Evolutionary conservation across 257 asterid species (phyloP).

Genomic region (Haberlea rhodopensis): DNA sequence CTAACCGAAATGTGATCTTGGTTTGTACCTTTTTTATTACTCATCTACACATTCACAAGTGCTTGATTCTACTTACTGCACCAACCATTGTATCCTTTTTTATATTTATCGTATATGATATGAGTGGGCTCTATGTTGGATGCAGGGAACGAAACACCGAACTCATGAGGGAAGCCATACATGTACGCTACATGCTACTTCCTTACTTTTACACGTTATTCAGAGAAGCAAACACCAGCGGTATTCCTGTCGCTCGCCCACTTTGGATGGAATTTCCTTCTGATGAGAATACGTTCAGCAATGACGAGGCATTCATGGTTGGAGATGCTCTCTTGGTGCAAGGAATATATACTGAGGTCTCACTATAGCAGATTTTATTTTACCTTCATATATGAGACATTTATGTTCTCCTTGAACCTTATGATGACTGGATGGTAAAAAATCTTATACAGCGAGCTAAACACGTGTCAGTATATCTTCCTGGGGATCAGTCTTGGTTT

Average conservation of each 20-base stretch:
- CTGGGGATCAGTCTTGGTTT: conserved; percentile 84
- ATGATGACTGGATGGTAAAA: conserved; percentile 6
- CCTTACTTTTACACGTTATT: conserved; percentile 92
- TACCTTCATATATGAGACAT: neutral
- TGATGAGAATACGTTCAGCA: conserved; percentile 76
- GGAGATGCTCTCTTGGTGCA: conserved; percentile 90
- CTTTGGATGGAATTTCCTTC: conserved; percentile 98
- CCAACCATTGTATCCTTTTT: neutral
- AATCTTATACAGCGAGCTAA: conserved; percentile 59
- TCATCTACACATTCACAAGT: neutral
- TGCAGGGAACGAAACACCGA: conserved; percentile 79
- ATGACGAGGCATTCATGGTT: conserved; percentile 96
- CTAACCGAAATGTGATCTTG: neutral
- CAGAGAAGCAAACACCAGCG: conserved; percentile 87
- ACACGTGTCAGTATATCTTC: conserved; percentile 81
- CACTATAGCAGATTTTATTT: conserved; percentile 8
- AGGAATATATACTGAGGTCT: conserved; percentile 88
- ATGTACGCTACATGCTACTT: conserved; percentile 73
- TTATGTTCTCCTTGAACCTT: neutral
- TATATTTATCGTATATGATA: conserved; percentile 20
- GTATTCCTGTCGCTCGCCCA: conserved; percentile 88
- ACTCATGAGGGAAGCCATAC: conserved; percentile 86
- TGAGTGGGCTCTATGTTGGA: conserved; percentile 23
- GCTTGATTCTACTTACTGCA: neutral
- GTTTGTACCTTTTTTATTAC: neutral